Conservation (phyloP, 306 rosid species). For the Adenanthera pavonina region DNA sequence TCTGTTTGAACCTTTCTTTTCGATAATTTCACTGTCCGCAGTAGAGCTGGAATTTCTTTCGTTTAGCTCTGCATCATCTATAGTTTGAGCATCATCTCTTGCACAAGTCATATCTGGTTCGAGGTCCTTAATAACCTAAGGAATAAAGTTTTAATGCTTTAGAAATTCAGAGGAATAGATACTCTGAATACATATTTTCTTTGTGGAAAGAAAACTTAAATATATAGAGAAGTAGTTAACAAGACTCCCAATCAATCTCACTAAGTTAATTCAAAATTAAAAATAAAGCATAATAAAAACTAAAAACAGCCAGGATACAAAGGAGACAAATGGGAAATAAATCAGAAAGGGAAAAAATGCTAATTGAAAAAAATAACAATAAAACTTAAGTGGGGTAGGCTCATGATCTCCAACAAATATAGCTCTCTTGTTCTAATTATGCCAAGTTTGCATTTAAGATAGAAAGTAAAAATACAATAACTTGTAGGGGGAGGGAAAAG, state of each 20-base stretch:
- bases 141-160: constrained; percentile 26
- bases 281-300: background rate
- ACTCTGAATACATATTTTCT: background rate
- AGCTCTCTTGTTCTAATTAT: background rate
- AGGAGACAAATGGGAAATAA: background rate
- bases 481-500: constrained; percentile 28
- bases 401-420: background rate
- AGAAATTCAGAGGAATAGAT: background rate
- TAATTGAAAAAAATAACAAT: background rate
- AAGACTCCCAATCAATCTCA: background rate
- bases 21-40: constrained; percentile 25
- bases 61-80: constrained; percentile 33
- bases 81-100: constrained; percentile 38
- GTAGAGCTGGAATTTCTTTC: constrained; percentile 36
- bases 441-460: background rate
- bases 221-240: background rate
- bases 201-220: background rate
- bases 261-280: background rate
- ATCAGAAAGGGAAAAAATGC: background rate
- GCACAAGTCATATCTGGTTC: constrained; percentile 35
- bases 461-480: background rate
- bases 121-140: constrained; percentile 52
- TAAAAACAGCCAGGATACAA: background rate
- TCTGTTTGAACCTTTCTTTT: constrained; percentile 38
- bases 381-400: background rate